Evolutionary conservation across 2,329 filamentous ascomycete genomes (phyloP).

Genomic region (Colletotrichum tropicale): DNA sequence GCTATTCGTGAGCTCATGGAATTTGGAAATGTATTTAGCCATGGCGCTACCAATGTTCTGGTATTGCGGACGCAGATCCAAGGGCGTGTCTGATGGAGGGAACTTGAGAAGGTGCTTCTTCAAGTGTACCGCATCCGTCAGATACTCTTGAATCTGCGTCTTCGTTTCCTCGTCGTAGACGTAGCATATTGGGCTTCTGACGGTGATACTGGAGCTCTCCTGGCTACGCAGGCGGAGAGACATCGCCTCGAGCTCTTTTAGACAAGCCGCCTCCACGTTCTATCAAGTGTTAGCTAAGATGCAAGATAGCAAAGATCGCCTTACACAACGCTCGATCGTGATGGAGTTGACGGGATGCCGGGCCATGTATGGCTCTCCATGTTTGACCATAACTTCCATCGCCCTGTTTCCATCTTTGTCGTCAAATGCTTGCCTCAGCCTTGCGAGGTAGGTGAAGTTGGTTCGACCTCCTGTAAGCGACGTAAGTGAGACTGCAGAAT

Average conservation of each 20-base stretch:
- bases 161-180: conserved; percentile 49
- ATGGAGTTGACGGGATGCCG: neutral
- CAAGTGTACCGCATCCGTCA: conserved; percentile 51
- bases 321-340: neutral
- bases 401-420: neutral
- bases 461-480: neutral
- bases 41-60: conserved; percentile 46
- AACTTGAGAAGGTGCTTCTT: conserved; percentile 51
- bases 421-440: neutral
- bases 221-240: neutral
- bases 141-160: conserved; percentile 60
- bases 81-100: conserved; percentile 24
- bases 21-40: conserved; percentile 32
- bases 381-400: neutral
- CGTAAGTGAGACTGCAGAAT: neutral
- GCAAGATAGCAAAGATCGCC: neutral
- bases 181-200: conserved; percentile 53
- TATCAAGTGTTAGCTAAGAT: neutral
- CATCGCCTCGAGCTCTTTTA: neutral
- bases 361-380: neutral
- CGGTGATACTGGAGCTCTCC: conserved; percentile 24
- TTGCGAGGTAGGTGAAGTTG: neutral
- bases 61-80: conserved; percentile 32
- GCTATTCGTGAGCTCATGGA: neutral
- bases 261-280: neutral